These are phyloP conservation scores for sweet orange (Citrus sinensis) DNA, from an alignment of 345 rosid species.

Conservation along the genomic window DNA sequence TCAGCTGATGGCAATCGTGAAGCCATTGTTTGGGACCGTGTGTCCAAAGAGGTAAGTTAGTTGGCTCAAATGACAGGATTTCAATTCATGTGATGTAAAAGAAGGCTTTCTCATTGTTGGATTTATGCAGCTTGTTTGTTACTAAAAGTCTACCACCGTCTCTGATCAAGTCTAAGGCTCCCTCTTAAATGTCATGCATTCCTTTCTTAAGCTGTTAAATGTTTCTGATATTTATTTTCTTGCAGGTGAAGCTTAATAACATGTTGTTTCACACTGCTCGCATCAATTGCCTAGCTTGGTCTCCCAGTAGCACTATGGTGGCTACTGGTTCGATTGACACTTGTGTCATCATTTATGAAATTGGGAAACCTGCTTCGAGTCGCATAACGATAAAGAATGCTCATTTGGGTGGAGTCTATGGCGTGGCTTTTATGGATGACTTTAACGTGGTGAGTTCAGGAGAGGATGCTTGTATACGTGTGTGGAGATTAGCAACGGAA, in stretches of 20 bases:
- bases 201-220: background rate
- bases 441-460: slow-evolving; percentile 57
- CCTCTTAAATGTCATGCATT: background rate
- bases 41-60: slow-evolving; percentile 50
- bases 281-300: slow-evolving; percentile 75
- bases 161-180: background rate
- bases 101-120: background rate
- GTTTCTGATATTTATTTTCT: background rate
- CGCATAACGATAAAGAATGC: slow-evolving; percentile 61
- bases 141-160: background rate
- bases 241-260: slow-evolving; percentile 72
- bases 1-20: slow-evolving; percentile 65
- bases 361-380: slow-evolving; percentile 63
- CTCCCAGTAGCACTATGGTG: slow-evolving; percentile 61
- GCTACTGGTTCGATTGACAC: slow-evolving; percentile 80
- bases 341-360: slow-evolving; percentile 57
- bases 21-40: slow-evolving; percentile 69
- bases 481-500: slow-evolving; percentile 42
- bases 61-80: background rate
- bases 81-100: background rate
- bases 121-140: background rate
- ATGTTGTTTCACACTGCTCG: slow-evolving; percentile 77
- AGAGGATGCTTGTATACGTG: slow-evolving; percentile 68
- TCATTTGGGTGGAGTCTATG: slow-evolving; percentile 73
- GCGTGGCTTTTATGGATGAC: slow-evolving; percentile 53